These are phyloP conservation scores for Boletus sp. DNA, from an alignment of 768 basidiomycete genomes.

Conservation along the genomic window DNA sequence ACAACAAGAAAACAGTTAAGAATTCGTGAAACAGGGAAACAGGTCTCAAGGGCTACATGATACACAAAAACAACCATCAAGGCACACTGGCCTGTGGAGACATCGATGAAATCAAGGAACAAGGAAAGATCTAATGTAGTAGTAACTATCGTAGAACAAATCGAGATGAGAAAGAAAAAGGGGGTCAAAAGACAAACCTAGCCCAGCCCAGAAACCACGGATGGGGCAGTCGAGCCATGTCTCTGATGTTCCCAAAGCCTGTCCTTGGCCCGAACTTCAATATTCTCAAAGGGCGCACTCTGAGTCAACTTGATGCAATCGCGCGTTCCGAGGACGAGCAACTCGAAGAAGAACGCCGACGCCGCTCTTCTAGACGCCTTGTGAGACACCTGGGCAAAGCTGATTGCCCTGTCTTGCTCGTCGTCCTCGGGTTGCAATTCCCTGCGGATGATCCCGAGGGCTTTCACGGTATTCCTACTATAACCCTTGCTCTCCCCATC, in stretches of 20 bases:
- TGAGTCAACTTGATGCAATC: conserved; percentile 88
- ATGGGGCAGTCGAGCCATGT: conserved; percentile 42
- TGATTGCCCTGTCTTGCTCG: conserved; percentile 59
- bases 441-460: conserved; percentile 68
- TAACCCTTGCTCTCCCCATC: conserved; percentile 69
- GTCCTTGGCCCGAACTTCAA: conserved; percentile 76
- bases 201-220: conserved; percentile 45
- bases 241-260: conserved; percentile 80
- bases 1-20: neutral
- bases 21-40: neutral
- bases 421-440: conserved; percentile 61
- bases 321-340: conserved; percentile 90
- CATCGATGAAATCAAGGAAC: neutral
- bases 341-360: conserved; percentile 96
- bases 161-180: conserved; percentile 7
- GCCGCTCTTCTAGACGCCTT: conserved; percentile 92
- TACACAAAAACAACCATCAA: neutral
- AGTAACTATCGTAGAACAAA: conserved; percentile 14
- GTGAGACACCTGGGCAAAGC: conserved; percentile 75
- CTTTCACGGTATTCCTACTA: conserved; percentile 88
- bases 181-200: conserved; percentile 6
- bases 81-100: no score
- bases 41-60: conserved; percentile 9
- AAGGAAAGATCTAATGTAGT: neutral
- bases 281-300: conserved; percentile 74